A percentile compares a stretch with the other conserved stretches of the same genome.
Conservation (phyloP, 2,329 filamentous ascomycete species). For the Fusarium luffae region DNA sequence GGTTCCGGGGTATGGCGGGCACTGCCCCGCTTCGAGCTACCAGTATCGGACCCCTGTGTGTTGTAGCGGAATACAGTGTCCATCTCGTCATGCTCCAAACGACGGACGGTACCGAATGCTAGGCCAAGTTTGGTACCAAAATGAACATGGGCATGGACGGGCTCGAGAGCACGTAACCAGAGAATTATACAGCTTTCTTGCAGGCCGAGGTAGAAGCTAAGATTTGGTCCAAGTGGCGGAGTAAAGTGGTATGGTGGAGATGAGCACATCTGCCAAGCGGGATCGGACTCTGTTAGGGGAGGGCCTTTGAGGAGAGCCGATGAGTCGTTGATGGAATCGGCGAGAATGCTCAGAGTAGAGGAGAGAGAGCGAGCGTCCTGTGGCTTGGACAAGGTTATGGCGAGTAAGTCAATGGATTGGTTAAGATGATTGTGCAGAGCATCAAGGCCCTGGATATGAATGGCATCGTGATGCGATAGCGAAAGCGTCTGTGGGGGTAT, state of each 20-base stretch:
- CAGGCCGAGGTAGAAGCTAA: conserved; percentile 80
- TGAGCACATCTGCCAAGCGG: conserved; percentile 58
- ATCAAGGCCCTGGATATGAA: conserved; percentile 76
- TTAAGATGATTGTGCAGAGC: conserved; percentile 81
- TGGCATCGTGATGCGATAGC: conserved; percentile 60
- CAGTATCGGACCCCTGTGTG: conserved; percentile 46
- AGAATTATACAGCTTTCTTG: conserved; percentile 77
- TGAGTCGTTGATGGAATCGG: conserved; percentile 65
- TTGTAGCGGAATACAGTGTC: conserved; percentile 78
- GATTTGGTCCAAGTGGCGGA: conserved; percentile 62
- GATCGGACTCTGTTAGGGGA: conserved; percentile 53
- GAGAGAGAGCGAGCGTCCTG: conserved; percentile 66
- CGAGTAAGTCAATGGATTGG: conserved; percentile 83
- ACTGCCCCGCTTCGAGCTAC: conserved; percentile 42
- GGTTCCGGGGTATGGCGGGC: conserved; percentile 43
- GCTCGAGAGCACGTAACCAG: conserved; percentile 75
- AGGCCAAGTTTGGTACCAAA: conserved; percentile 75
- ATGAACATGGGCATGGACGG: conserved; percentile 70
- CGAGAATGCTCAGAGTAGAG: conserved; percentile 66
- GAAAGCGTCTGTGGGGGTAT: conserved; percentile 64
- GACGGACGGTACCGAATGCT: conserved; percentile 72
- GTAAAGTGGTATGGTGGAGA: conserved; percentile 58
- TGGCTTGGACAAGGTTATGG: conserved; percentile 75
- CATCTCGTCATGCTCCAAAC: conserved; percentile 81
- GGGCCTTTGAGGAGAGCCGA: conserved; percentile 66